Evolutionary conservation across 371 early-diverging fungal genomes (phyloP).

Genomic region (Furculomyces boomerangus): DNA sequence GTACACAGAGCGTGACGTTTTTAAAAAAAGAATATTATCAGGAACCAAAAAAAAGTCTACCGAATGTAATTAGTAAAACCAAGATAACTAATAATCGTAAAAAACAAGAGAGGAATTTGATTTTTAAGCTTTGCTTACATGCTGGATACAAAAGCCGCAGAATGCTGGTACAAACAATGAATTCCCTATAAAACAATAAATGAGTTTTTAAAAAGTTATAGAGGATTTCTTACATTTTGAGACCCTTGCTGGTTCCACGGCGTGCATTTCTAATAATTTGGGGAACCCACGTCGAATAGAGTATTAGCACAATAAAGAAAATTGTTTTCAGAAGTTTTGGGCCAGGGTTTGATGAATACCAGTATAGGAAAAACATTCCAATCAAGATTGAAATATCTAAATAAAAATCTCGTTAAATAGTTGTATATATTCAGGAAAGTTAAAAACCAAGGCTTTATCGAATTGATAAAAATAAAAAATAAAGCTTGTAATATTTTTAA

Average conservation of each 20-base stretch:
- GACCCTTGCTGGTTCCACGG: slow-evolving; percentile 38
- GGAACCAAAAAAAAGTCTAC: slow-evolving; percentile 28
- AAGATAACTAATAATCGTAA: too few species aligned
- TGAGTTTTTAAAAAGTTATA: background rate
- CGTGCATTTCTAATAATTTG: slow-evolving; percentile 47
- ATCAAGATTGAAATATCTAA: slow-evolving; percentile 27
- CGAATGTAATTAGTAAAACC: too few species aligned
- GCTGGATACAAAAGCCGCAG: slow-evolving; percentile 36
- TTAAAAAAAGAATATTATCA: slow-evolving; percentile 16
- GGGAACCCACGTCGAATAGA: slow-evolving; percentile 65
- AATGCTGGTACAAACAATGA: slow-evolving; percentile 39
- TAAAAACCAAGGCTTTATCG: slow-evolving; percentile 10
- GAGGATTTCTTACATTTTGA: slow-evolving; percentile 7
- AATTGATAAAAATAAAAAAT: slow-evolving; percentile 30
- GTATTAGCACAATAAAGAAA: slow-evolving; percentile 25
- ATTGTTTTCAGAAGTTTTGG: slow-evolving; percentile 30
- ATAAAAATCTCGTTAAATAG: background rate
- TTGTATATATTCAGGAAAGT: too few species aligned
- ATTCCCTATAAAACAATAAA: slow-evolving; percentile 24
- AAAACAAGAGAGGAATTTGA: background rate
- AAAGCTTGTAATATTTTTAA: slow-evolving; percentile 6
- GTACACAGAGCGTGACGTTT: slow-evolving; percentile 8
- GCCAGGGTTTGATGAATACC: slow-evolving; percentile 28
- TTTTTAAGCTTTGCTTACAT: background rate
- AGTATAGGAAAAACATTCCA: slow-evolving; percentile 45